phyloP scores from a whole-genome alignment of 148 eudicot genomes.

The Linanthus parryae region DNA sequence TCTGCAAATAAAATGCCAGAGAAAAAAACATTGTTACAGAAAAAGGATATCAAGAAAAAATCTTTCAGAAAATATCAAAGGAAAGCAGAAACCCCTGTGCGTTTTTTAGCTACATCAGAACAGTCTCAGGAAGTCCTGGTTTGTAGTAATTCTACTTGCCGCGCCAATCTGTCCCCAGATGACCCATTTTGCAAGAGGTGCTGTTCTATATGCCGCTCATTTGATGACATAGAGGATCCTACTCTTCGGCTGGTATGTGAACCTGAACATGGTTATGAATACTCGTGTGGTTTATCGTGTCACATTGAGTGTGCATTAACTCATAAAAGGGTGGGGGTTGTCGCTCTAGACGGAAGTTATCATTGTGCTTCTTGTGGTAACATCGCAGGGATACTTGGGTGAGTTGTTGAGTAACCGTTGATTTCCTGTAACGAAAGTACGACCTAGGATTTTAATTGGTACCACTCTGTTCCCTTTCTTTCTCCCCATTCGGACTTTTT shows the following conservation, averaged over 20 bases:
- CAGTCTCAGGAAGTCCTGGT: slow-evolving; percentile 35
- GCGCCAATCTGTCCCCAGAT: slow-evolving; percentile 53
- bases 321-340: slow-evolving; percentile 67
- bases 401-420: slow-evolving; percentile 25
- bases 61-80: slow-evolving; percentile 36
- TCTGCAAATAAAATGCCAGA: no score
- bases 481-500: no score
- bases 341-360: slow-evolving; percentile 87
- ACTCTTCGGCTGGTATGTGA: slow-evolving; percentile 90
- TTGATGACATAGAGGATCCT: slow-evolving; percentile 94
- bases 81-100: slow-evolving; percentile 44
- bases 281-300: slow-evolving; percentile 83
- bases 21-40: no score
- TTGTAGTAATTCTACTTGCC: slow-evolving; percentile 86
- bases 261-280: slow-evolving; percentile 51
- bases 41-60: no score
- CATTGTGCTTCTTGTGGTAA: slow-evolving; percentile 96
- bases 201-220: slow-evolving; percentile 85
- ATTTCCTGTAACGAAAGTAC: background rate
- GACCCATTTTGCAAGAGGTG: slow-evolving; percentile 88
- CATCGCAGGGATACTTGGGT: slow-evolving; percentile 87
- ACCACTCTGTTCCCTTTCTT: no score
- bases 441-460: no score
- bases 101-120: slow-evolving; percentile 21
- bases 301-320: slow-evolving; percentile 92